phyloP scores from a whole-genome alignment of 108 stramenopile genomes.

The Nitzschia inconspicua region DNA sequence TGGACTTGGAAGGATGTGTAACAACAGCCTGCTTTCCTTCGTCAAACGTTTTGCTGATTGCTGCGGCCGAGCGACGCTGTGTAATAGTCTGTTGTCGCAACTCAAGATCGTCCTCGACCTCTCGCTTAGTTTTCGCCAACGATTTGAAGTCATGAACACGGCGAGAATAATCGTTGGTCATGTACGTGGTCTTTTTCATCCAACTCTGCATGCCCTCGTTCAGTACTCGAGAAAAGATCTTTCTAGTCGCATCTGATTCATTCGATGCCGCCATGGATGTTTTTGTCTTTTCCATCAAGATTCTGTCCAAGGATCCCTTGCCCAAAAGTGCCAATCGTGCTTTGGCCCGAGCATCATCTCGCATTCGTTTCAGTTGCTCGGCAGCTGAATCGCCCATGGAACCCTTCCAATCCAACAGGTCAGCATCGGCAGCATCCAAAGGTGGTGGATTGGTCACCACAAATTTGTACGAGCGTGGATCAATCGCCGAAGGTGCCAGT shows the following conservation, averaged over 20 bases:
- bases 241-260: conserved; percentile 27
- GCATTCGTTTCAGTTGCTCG: conserved; percentile 52
- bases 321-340: conserved; percentile 63
- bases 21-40: conserved; percentile 4
- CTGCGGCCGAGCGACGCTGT: conserved; percentile 32
- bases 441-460: conserved; percentile 6
- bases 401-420: conserved; percentile 78
- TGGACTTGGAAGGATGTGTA: conserved; percentile 60
- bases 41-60: conserved; percentile 39
- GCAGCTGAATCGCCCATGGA: conserved; percentile 72
- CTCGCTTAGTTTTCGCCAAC: conserved; percentile 66
- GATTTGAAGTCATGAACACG: conserved; percentile 85
- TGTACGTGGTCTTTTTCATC: conserved; percentile 89
- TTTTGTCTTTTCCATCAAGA: conserved; percentile 15
- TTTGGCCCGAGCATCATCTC: conserved; percentile 62
- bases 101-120: conserved; percentile 39
- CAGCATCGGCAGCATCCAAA: conserved; percentile 68
- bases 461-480: conserved; percentile 50
- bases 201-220: conserved; percentile 72
- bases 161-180: conserved; percentile 75
- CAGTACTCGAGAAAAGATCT: conserved; percentile 76
- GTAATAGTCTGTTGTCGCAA: conserved; percentile 39
- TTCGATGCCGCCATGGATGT: conserved; percentile 2
- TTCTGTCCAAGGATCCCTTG: conserved; percentile 30
- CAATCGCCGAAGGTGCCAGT: conserved; percentile 81